Evolutionary conservation across 2,329 filamentous ascomycete genomes (phyloP).

Genomic region (Neopestalotiopsis clavispora): DNA sequence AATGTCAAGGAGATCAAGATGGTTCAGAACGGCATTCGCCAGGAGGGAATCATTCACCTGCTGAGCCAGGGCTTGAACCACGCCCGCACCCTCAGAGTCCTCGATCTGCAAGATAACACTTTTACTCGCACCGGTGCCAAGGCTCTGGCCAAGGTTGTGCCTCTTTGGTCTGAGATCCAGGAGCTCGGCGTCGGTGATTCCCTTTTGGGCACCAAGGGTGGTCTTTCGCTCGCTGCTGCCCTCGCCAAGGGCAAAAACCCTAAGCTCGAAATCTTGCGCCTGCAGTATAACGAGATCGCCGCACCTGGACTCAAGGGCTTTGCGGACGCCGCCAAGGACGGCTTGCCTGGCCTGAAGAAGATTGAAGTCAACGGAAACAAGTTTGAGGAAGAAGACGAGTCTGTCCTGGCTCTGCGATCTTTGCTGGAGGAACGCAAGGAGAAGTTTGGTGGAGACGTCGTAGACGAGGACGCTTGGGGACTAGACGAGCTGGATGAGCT

Average conservation of each 20-base stretch:
- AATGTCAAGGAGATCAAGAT: constrained; percentile 89
- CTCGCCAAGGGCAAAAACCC: constrained; percentile 77
- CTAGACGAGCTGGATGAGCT: constrained; percentile 87
- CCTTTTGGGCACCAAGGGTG: constrained; percentile 78
- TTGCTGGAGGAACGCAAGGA: constrained; percentile 81
- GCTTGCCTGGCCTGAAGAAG: constrained; percentile 77
- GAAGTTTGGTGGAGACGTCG: constrained; percentile 65
- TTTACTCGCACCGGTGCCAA: constrained; percentile 83
- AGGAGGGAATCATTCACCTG: constrained; percentile 86
- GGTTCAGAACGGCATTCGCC: constrained; percentile 97
- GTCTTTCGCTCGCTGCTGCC: constrained; percentile 73
- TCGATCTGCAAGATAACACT: constrained; percentile 97
- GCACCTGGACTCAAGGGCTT: constrained; percentile 74
- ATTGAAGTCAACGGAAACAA: constrained; percentile 97
- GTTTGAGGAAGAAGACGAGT: constrained; percentile 83
- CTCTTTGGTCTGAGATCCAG: constrained; percentile 74
- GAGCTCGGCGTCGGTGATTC: constrained; percentile 93
- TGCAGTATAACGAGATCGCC: constrained; percentile 96
- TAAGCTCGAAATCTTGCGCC: constrained; percentile 78
- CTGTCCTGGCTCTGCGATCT: constrained; percentile 69
- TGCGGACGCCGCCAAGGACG: constrained; percentile 67
- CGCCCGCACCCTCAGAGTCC: constrained; percentile 69
- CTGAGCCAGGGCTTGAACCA: constrained; percentile 79
- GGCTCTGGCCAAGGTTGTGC: constrained; percentile 76
- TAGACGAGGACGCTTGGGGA: constrained; percentile 83